These are phyloP conservation scores for Letharia lupina DNA, from an alignment of 495 filamentous ascomycete species.

Conservation along the genomic window DNA sequence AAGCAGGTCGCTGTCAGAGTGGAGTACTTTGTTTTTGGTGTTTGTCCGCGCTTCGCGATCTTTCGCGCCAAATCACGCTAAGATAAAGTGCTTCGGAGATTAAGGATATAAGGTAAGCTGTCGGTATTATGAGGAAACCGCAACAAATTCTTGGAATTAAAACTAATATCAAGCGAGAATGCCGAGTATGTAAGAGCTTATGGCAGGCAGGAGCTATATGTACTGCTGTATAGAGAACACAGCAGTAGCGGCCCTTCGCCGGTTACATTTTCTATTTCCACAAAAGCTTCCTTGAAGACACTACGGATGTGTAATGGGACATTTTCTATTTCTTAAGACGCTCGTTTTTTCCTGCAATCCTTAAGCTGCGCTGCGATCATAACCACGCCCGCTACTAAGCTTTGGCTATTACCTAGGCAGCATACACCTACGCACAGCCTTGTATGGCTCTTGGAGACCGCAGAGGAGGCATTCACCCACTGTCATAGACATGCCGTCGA, in stretches of 20 bases:
- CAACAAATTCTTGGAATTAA: no score
- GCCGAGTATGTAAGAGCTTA: background rate
- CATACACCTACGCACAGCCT: background rate
- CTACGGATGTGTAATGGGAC: background rate
- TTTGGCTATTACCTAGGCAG: background rate
- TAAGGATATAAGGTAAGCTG: background rate
- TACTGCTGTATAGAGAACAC: no score
- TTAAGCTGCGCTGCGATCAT: background rate
- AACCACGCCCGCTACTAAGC: background rate
- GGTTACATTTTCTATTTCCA: no score
- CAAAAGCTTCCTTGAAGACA: background rate
- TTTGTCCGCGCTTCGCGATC: conserved; percentile 1
- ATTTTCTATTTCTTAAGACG: background rate
- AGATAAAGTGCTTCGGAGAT: conserved; percentile 2
- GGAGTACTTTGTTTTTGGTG: background rate
- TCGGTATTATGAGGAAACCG: background rate
- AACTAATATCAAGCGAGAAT: no score
- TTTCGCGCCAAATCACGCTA: conserved; percentile 16
- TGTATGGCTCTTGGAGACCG: background rate
- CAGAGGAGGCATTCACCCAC: background rate
- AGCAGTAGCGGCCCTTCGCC: background rate
- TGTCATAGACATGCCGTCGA: background rate
- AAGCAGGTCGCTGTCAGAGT: background rate
- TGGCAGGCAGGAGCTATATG: background rate
- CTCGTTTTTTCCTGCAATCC: background rate